Evolutionary conservation across 208 protist genomes (phyloP).

Genomic region (Trypanosoma platydactyli): DNA sequence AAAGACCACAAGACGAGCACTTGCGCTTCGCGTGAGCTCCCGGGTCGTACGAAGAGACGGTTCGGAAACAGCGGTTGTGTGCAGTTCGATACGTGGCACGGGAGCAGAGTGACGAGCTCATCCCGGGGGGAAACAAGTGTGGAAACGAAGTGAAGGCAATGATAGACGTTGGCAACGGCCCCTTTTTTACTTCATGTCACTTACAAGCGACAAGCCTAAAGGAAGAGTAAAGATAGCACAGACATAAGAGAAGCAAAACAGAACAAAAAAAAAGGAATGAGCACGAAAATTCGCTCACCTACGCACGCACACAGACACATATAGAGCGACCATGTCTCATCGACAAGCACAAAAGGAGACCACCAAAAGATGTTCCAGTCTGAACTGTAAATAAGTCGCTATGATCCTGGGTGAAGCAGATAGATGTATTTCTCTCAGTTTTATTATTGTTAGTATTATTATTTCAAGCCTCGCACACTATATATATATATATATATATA

Average conservation of each 20-base stretch:
- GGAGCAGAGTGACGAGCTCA: not conserved
- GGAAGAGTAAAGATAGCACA: constrained; percentile 8
- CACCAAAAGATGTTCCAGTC: not conserved
- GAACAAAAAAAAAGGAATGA: constrained; percentile 14
- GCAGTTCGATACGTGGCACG: constrained; percentile 19
- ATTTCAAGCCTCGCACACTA: too few relatives aligned
- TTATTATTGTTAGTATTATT: too few relatives aligned
- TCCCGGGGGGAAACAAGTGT: not conserved
- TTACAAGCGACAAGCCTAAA: not conserved
- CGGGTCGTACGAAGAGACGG: constrained; percentile 15
- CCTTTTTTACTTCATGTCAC: too few relatives aligned
- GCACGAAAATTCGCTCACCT: constrained; percentile 6
- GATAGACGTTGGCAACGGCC: not conserved
- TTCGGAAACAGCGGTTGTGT: constrained; percentile 26
- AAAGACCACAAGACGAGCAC: constrained; percentile 27
- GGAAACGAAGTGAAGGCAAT: not conserved
- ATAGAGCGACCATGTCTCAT: not conserved
- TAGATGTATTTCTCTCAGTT: too few relatives aligned
- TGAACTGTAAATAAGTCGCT: not conserved
- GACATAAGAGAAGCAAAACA: constrained; percentile 13
- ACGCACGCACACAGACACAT: constrained; percentile 3
- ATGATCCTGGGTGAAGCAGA: too few relatives aligned
- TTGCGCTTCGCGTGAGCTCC: constrained; percentile 23
- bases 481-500: constrained; percentile 1
- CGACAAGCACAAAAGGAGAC: constrained; percentile 17